Evolutionary conservation across 2,329 filamentous ascomycete genomes (phyloP).

Genomic region (Polychaeton citri): DNA sequence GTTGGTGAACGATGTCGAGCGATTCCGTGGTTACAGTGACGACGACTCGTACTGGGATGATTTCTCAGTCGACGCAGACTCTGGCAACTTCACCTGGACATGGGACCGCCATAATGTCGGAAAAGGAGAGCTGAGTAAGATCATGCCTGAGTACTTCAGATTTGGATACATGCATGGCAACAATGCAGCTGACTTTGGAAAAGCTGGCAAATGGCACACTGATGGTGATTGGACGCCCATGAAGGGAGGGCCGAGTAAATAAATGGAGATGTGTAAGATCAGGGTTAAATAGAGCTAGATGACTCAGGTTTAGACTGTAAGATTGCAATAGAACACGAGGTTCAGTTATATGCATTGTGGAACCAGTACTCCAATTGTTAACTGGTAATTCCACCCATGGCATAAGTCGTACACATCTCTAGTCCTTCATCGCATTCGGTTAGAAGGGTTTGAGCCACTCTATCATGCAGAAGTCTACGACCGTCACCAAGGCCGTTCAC

Average conservation of each 20-base stretch:
- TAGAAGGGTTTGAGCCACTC: no score
- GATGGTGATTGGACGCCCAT: constrained; percentile 44
- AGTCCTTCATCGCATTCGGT: no score
- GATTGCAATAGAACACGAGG: no score
- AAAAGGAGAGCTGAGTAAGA: neutral
- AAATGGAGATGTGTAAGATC: neutral
- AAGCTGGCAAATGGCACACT: constrained; percentile 53
- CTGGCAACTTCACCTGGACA: constrained; percentile 6
- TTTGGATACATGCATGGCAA: constrained; percentile 58
- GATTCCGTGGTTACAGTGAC: constrained; percentile 47
- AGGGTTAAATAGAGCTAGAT: no score
- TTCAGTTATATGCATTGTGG: no score
- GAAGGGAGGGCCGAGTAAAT: constrained; percentile 6
- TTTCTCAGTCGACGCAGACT: constrained; percentile 27
- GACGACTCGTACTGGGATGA: constrained; percentile 30
- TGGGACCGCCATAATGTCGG: constrained; percentile 11
- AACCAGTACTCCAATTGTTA: no score
- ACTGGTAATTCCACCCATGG: no score
- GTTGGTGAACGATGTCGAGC: constrained; percentile 69
- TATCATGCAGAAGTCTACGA: no score
- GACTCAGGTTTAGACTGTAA: no score
- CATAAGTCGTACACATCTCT: no score
- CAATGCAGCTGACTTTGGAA: constrained; percentile 53
- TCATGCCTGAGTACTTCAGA: constrained; percentile 53
- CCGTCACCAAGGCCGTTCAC: no score